Base-by-base conservation (phyloP, 805 yeast genomes). In the Ogataea thermomethanolica region DNA sequence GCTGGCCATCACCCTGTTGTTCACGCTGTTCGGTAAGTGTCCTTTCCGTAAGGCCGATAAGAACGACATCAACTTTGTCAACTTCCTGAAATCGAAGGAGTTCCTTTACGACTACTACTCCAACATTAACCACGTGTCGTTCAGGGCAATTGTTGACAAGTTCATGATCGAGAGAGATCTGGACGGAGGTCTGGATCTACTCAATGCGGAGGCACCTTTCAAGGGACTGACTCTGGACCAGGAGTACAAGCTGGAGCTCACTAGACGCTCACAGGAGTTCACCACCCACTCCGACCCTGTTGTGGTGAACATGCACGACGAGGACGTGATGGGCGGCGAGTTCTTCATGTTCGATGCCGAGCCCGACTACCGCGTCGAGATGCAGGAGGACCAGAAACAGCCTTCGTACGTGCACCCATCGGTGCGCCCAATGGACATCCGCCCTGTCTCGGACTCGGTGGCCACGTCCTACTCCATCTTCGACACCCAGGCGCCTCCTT, bases 41-140 rank as follows among this genome's bases (percentile, higher is more conserved):
- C 80, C 80, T 1, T 76, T 76, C 59, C 67, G 71, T 48, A 67
- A 70, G 29, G 66, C 67, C 4, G 35, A 43, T 15, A 31, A 42
- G 2, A 55, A 61, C 26, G 79, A 75, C 55, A 53, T 57, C 15
- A 73, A 75, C 53, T 75, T 66, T 48, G 59, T 59, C 46, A 65
- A 64, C 36, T 75, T 72, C 52, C 64, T 63, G 21, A 56, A 66
- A 36, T 62, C 69, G 29, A 60, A 64, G 13, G 65, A 63, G 36
- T 66, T 71, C 36, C 59, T 75, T 28, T 72, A 66, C 51, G 79
- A 73, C 49, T 71, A 73, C 37, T 75, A 73, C 50, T 70, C 77
- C 11, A 63, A 59, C 44, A 65, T 73, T 66, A 69, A 69, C 54
- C 41, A 59, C 23, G 61, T 60, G 42, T 67, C 75, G 21, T 74